phyloP scores from a whole-genome alignment of 441 rosid species.

The Gossypium trilobum region DNA sequence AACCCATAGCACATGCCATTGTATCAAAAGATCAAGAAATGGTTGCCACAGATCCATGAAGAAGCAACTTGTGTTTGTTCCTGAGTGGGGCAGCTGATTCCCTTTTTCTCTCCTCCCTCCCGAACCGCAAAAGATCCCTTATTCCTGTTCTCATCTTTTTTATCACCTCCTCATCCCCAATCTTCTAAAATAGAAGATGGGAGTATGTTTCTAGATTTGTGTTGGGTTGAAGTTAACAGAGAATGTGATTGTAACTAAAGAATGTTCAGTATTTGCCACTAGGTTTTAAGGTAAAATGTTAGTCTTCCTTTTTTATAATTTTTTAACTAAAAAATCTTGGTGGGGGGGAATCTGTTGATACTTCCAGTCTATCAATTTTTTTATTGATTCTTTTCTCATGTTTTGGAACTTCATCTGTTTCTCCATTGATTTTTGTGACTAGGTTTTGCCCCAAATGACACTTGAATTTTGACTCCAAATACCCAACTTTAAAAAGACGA shows the following conservation, averaged over 20 bases:
- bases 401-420: conserved; percentile 20
- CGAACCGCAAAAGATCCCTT: conserved; percentile 17
- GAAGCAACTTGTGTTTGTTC: conserved; percentile 32
- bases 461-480: conserved; percentile 13
- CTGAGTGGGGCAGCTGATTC: conserved; percentile 36
- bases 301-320: conserved; percentile 8
- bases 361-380: conserved; percentile 44
- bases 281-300: conserved; percentile 33
- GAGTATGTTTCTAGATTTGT: conserved; percentile 29
- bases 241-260: conserved; percentile 41
- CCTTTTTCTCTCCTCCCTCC: conserved; percentile 8
- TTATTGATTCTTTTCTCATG: conserved; percentile 44
- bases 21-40: conserved; percentile 17
- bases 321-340: conserved; percentile 20
- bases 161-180: background rate
- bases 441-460: conserved; percentile 17
- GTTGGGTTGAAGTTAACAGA: conserved; percentile 44
- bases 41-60: conserved; percentile 31
- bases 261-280: conserved; percentile 44
- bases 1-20: conserved; percentile 24
- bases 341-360: conserved; percentile 51
- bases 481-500: background rate
- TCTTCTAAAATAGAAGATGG: conserved; percentile 49
- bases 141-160: background rate
- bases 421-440: conserved; percentile 16